Base-by-base conservation (phyloP, 805 yeast genomes). In the Wickerhamomyces chambardii region DNA sequence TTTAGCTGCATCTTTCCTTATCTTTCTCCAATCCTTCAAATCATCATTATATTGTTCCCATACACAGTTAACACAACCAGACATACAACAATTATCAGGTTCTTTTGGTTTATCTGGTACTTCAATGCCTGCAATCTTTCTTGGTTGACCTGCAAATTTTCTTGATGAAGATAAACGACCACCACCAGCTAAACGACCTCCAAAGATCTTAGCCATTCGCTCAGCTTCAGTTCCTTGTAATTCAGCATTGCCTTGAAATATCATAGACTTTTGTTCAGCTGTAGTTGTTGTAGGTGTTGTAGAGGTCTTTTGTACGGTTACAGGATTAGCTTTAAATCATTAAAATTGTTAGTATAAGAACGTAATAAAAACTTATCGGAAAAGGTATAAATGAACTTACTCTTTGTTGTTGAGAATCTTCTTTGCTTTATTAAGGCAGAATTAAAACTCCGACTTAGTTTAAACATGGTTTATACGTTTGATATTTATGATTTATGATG, bases 71-170 rank as follows among this genome's bases (percentile, higher is more conserved):
- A 85, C 78, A 57, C 98, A 90, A 2, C 98, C 98, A 38, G 92
- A 79, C 95, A 87, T 87, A 58, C 98, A 90, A 56, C 98, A 90
- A 56, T 90, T 87, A 47, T 89, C 95, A 2, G 97, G 97, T 46
- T 85, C 95, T 5, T 61, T 64, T 0, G 98, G 97, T 51, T 69
- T 72, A n/a, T 72, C 75, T 3, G 96, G 95, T 0, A 90, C 95
- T 7, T 53, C 55, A 0, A 92, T 64, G 0, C 97, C 97, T 0
- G 70, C 78, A 22, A 63, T 55, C 11, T 35, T 15, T 15, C 49
- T 39, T n/a, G 49, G 43, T 17, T 41, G 31, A 5, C 44, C 43
- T 5, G 33, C 43, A 11, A 37, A 42, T 25, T 36, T 37, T 30
- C 70, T 47, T 27, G 64, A 59, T 0, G 66, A 55, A 4, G 66